phyloP scores from a whole-genome alignment of 306 rosid species.

The Mimosa bimucronata region DNA sequence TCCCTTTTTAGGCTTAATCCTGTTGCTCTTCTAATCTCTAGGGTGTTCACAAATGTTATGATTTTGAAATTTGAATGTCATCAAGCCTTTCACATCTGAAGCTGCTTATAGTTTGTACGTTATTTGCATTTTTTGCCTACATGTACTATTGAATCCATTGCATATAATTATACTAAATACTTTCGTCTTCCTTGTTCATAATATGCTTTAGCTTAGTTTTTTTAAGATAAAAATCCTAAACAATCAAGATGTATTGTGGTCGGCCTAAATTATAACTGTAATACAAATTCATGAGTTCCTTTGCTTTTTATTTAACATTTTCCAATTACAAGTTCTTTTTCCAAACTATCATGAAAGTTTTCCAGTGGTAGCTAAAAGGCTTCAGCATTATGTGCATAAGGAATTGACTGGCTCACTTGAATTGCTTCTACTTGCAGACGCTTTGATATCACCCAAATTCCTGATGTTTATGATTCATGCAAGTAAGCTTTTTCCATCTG shows the following conservation, averaged over 20 bases:
- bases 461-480: constrained; percentile 97
- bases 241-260: neutral
- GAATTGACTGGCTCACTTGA: constrained; percentile 22
- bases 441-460: constrained; percentile 92
- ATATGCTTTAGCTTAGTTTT: constrained; percentile 19
- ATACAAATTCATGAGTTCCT: constrained; percentile 1
- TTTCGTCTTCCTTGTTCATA: neutral
- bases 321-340: constrained; percentile 10
- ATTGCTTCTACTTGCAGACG: constrained; percentile 67
- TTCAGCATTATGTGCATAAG: constrained; percentile 9
- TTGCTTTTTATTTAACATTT: constrained; percentile 24
- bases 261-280: constrained; percentile 2
- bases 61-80: constrained; percentile 29
- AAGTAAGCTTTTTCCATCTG: constrained; percentile 66
- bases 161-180: neutral
- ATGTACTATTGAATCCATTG: constrained; percentile 12
- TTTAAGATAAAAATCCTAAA: neutral
- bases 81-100: neutral
- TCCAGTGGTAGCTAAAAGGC: constrained; percentile 14
- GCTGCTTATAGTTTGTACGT: constrained; percentile 18
- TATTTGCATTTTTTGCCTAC: constrained; percentile 11
- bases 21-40: constrained; percentile 18
- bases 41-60: constrained; percentile 4
- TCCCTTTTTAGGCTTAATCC: constrained; percentile 24
- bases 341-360: constrained; percentile 15